Evolutionary conservation across 208 protist genomes (phyloP).

Genomic region (Trypanosoma avium): DNA sequence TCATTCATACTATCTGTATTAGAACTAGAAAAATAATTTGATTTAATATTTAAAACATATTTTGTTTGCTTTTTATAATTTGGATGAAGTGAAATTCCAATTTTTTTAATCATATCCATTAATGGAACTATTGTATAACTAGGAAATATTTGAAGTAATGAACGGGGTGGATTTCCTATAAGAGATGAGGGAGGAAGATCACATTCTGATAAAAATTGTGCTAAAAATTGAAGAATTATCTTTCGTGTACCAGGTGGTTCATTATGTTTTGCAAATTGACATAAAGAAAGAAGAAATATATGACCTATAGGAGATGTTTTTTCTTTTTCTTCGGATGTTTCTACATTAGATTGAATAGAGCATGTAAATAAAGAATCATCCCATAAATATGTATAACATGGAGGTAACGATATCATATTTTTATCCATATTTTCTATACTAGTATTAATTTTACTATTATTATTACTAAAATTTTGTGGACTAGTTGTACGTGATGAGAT

Average conservation of each 20-base stretch:
- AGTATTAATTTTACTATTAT: neutral
- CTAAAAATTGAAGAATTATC: constrained; percentile 63
- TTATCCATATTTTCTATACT: neutral
- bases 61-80: neutral
- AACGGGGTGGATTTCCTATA: constrained; percentile 35
- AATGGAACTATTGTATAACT: constrained; percentile 50
- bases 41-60: too few relatives aligned
- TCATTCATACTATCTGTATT: neutral
- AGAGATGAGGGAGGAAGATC: constrained; percentile 37
- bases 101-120: constrained; percentile 60
- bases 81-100: constrained; percentile 33
- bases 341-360: neutral
- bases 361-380: constrained; percentile 6
- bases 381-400: constrained; percentile 60
- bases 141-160: constrained; percentile 62
- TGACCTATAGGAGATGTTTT: constrained; percentile 40
- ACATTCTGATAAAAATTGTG: constrained; percentile 42
- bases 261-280: constrained; percentile 77
- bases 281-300: constrained; percentile 64
- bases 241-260: constrained; percentile 45
- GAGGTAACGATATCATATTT: constrained; percentile 21
- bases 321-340: constrained; percentile 4
- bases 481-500: neutral
- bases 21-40: neutral
- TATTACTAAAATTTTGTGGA: neutral